These are phyloP conservation scores for Fraxinus angustifolia DNA, from an alignment of 305 asterid species.

Conservation along the genomic window DNA sequence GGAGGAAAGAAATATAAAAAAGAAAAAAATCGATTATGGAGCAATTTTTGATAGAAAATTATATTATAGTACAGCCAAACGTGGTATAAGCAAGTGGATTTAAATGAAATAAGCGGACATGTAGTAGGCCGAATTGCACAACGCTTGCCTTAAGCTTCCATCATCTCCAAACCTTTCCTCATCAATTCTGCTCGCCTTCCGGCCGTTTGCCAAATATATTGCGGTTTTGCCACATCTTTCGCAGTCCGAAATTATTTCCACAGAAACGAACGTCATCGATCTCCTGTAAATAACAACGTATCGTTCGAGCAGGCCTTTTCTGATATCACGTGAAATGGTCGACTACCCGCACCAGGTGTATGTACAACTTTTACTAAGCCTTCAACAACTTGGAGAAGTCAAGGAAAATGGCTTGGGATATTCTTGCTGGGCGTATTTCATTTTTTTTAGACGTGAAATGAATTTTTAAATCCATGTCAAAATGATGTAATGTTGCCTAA, in stretches of 20 bases:
- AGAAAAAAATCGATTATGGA: not conserved
- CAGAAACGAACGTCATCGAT: too few relatives aligned
- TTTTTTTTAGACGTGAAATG: not conserved
- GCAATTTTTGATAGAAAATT: not conserved
- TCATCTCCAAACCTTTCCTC: too few relatives aligned
- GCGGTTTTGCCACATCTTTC: too few relatives aligned
- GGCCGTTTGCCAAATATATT: too few relatives aligned
- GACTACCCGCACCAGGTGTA: not conserved
- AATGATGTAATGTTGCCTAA: not conserved
- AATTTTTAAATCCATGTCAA: not conserved
- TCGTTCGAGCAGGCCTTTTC: not conserved
- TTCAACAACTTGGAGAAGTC: not conserved
- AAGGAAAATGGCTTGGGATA: conserved; percentile 1
- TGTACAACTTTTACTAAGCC: not conserved
- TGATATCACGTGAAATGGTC: too few relatives aligned
- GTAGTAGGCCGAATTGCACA: too few relatives aligned
- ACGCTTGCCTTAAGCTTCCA: too few relatives aligned
- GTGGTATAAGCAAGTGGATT: not conserved
- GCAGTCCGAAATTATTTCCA: too few relatives aligned
- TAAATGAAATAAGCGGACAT: too few relatives aligned
- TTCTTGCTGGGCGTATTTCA: not conserved
- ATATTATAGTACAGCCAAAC: not conserved
- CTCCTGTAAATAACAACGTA: too few relatives aligned
- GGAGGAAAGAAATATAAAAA: not conserved
- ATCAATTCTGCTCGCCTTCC: too few relatives aligned